Percentiles rank a stretch among this genome's conserved stretches.
Conservation (phyloP, 495 filamentous ascomycete genomes). For the Durotheca rogersii region DNA sequence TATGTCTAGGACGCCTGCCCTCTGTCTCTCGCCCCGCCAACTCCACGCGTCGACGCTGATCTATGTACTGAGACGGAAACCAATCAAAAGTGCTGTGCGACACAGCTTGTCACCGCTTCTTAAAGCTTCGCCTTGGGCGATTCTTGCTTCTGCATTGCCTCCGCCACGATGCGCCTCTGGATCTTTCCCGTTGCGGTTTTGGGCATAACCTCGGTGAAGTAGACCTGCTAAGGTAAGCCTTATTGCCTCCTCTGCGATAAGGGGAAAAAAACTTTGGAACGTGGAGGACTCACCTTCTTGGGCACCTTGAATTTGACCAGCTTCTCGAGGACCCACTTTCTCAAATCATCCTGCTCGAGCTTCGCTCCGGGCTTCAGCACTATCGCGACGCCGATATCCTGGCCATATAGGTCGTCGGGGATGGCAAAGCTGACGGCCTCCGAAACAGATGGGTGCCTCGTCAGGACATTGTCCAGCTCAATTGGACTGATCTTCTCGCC, state of each 20-base stretch:
- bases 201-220: conserved; percentile 76
- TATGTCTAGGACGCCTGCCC: too few species aligned
- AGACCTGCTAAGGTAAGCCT: conserved; percentile 52
- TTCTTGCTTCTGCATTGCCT: conserved; percentile 67
- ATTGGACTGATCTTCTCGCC: conserved; percentile 84
- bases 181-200: conserved; percentile 92
- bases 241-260: not conserved
- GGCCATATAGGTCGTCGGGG: conserved; percentile 72
- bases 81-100: not conserved
- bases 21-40: too few species aligned
- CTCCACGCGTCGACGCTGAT: not conserved
- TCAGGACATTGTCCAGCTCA: conserved; percentile 76
- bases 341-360: conserved; percentile 59
- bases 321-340: conserved; percentile 62
- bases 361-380: conserved; percentile 64
- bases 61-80: not conserved
- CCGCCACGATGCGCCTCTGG: conserved; percentile 76
- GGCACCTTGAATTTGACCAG: conserved; percentile 84
- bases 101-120: not conserved
- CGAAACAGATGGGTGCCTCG: conserved; percentile 64
- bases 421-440: conserved; percentile 84
- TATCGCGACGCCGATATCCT: conserved; percentile 76
- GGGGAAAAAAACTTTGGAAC: not conserved
- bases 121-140: conserved; percentile 44
- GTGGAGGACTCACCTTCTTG: conserved; percentile 66